phyloP scores from a whole-genome alignment of 2,329 filamentous ascomycete species.

The Ophiostoma fasciatum region DNA sequence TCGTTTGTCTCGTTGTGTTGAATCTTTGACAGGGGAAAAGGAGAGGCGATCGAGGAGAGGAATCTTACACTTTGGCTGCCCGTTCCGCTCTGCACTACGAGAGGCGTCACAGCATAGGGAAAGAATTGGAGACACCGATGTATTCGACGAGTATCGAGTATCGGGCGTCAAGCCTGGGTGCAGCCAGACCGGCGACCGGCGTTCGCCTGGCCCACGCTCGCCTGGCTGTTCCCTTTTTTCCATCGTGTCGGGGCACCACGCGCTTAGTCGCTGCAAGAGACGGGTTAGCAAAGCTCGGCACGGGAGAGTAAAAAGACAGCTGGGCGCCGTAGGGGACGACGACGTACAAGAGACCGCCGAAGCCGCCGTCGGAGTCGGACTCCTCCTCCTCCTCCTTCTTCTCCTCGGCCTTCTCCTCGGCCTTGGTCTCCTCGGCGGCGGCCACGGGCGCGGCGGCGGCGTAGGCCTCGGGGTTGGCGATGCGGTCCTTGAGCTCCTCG shows the following conservation, averaged over 20 bases:
- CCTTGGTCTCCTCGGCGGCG: slow-evolving; percentile 34
- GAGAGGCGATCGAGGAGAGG: slow-evolving; percentile 8
- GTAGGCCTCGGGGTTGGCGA: slow-evolving; percentile 96
- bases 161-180: too few species aligned
- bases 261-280: background rate
- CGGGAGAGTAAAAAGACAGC: background rate
- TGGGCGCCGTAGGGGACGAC: background rate
- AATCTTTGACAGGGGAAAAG: slow-evolving; percentile 33
- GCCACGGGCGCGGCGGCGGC: slow-evolving; percentile 66
- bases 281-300: too few species aligned
- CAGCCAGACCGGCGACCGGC: too few species aligned
- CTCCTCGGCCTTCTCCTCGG: slow-evolving; percentile 44
- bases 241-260: background rate
- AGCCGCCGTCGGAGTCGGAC: slow-evolving; percentile 56
- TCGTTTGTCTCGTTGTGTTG: slow-evolving; percentile 34
- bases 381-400: slow-evolving; percentile 53
- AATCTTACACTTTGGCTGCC: slow-evolving; percentile 34
- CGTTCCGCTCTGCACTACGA: too few species aligned
- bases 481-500: slow-evolving; percentile 96
- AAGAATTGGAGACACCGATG: too few species aligned
- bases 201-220: too few species aligned
- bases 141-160: too few species aligned
- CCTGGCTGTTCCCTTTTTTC: too few species aligned
- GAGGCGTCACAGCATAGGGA: too few species aligned
- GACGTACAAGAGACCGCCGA: slow-evolving; percentile 58